Conservation (phyloP, 2,329 filamentous ascomycete genomes). For the Leptographium procerum region DNA sequence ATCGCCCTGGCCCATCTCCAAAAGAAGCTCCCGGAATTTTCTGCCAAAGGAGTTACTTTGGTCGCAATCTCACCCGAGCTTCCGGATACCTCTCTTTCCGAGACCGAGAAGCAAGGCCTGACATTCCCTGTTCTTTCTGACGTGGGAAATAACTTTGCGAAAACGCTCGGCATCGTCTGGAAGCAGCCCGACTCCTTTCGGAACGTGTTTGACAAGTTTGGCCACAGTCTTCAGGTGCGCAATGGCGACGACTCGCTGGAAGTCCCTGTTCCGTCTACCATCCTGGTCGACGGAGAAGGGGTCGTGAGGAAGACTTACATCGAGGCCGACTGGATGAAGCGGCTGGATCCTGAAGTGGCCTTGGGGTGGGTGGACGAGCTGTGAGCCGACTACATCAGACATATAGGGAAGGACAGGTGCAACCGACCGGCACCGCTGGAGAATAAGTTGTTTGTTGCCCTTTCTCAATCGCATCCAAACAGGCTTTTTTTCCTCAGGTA, state of each 20-base stretch:
- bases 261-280: slow-evolving; percentile 26
- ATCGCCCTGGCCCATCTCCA: slow-evolving; percentile 25
- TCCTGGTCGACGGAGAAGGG: slow-evolving; percentile 25
- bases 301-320: slow-evolving; percentile 24
- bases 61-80: slow-evolving; percentile 31
- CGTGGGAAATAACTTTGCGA: slow-evolving; percentile 22
- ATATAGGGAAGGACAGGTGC: not conserved
- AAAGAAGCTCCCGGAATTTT: slow-evolving; percentile 22
- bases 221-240: slow-evolving; percentile 18
- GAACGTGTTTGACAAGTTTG: slow-evolving; percentile 17
- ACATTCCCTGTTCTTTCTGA: slow-evolving; percentile 30
- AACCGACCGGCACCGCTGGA: no score
- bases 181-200: slow-evolving; percentile 18
- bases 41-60: slow-evolving; percentile 25
- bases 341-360: slow-evolving; percentile 23
- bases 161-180: slow-evolving; percentile 25
- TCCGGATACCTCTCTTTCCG: slow-evolving; percentile 25
- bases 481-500: no score
- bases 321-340: slow-evolving; percentile 25
- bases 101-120: slow-evolving; percentile 27
- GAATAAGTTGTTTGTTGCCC: no score
- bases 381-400: not conserved
- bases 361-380: slow-evolving; percentile 23
- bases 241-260: slow-evolving; percentile 27
- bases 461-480: no score